These are phyloP conservation scores for Collybia sp. DNA, from an alignment of 768 basidiomycete species.

Conservation along the genomic window DNA sequence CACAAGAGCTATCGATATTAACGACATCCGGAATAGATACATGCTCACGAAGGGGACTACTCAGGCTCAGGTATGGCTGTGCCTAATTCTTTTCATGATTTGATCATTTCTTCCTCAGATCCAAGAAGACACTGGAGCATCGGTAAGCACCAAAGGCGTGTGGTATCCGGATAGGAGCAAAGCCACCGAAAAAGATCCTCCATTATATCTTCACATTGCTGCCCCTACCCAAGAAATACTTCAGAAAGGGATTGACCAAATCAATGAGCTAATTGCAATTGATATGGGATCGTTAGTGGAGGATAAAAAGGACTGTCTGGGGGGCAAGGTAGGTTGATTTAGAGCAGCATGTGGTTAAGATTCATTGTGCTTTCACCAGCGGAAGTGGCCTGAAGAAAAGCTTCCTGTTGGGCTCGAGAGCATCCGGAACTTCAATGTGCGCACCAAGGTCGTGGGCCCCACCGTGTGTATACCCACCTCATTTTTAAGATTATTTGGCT, in stretches of 20 bases:
- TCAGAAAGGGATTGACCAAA: constrained; percentile 61
- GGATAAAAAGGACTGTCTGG: constrained; percentile 63
- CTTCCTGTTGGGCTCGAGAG: constrained; percentile 81
- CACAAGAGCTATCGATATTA: constrained; percentile 92
- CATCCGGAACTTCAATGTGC: constrained; percentile 91
- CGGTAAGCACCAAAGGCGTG: constrained; percentile 87
- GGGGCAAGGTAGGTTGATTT: constrained; percentile 52
- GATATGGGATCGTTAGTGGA: constrained; percentile 82
- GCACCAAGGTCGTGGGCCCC: constrained; percentile 94
- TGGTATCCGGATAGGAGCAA: constrained; percentile 95
- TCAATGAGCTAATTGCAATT: constrained; percentile 67
- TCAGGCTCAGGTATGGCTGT: constrained; percentile 66
- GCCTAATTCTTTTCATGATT: not conserved
- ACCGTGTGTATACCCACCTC: not conserved
- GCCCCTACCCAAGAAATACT: constrained; percentile 65
- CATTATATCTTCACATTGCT: constrained; percentile 90
- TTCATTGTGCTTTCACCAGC: constrained; percentile 30
- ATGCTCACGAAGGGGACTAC: constrained; percentile 91
- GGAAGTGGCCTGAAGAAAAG: constrained; percentile 97
- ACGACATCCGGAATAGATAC: constrained; percentile 93
- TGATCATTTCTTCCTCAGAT: constrained; percentile 42
- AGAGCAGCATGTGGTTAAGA: not conserved
- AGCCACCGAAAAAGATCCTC: constrained; percentile 89
- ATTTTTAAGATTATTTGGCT: not conserved
- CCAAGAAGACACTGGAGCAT: constrained; percentile 87